Percentiles rank a stretch among this genome's conserved stretches.
These are phyloP conservation scores for Geotrichum candidum DNA, from an alignment of 1,139 yeast genomes.

Conservation along the genomic window DNA sequence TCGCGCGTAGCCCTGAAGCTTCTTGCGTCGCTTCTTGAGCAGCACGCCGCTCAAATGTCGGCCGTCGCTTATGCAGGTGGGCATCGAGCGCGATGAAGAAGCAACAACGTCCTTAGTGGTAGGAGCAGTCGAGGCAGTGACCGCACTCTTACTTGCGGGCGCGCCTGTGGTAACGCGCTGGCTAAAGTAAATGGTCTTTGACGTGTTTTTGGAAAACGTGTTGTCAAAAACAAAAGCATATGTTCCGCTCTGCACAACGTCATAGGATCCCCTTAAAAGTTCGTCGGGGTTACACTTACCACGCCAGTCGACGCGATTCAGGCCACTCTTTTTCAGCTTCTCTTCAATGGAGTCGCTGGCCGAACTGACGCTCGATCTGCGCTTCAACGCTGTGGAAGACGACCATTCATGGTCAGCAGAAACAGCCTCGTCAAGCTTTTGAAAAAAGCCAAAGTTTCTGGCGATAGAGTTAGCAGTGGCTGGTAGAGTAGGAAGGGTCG, in stretches of 20 bases:
- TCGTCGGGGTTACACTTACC: constrained; percentile 37
- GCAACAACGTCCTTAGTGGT: constrained; percentile 6
- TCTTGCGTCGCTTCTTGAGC: constrained; percentile 71
- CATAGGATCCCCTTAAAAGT: constrained; percentile 49
- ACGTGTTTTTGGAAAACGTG: constrained; percentile 78
- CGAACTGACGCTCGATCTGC: not conserved
- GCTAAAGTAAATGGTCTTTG: constrained; percentile 73
- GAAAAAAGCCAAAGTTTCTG: constrained; percentile 50
- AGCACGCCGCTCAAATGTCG: constrained; percentile 58
- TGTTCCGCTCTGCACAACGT: constrained; percentile 50
- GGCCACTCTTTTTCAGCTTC: constrained; percentile 32
- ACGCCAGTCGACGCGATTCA: constrained; percentile 33
- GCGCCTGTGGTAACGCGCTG: constrained; percentile 37
- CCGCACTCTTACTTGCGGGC: not conserved
- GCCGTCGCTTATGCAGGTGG: constrained; percentile 27
- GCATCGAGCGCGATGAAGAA: not conserved
- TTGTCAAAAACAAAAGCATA: constrained; percentile 90
- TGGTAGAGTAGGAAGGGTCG: not conserved
- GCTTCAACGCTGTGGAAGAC: constrained; percentile 1
- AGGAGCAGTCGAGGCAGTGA: not conserved
- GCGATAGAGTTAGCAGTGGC: not conserved
- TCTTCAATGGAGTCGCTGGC: constrained; percentile 27
- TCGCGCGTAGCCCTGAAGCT: constrained; percentile 80
- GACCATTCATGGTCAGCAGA: not conserved
- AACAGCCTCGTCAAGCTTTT: not conserved